Evolutionary conservation across 495 filamentous ascomycete species (phyloP).

Genomic region (Friedmanniomyces simplex): DNA sequence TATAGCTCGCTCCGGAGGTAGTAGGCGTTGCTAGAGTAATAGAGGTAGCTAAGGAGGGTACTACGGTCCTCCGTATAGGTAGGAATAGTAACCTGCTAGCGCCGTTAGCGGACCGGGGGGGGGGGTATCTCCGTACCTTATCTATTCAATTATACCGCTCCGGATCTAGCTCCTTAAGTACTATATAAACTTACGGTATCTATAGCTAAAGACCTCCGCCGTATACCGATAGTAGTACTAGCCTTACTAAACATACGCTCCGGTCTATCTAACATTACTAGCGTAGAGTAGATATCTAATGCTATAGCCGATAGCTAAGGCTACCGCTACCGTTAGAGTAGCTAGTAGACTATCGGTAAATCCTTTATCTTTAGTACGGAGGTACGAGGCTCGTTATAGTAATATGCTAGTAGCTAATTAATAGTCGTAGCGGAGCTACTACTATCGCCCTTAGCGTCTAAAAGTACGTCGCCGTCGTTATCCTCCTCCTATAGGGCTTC

Average conservation of each 20-base stretch:
- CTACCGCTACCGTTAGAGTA: not conserved
- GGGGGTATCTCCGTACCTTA: not conserved
- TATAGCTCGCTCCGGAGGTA: not conserved
- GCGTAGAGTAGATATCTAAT: slow-evolving; percentile 7
- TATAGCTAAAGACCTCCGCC: not conserved
- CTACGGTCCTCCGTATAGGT: not conserved
- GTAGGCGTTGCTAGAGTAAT: not conserved
- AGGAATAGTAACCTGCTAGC: not conserved
- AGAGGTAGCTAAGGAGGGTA: not conserved
- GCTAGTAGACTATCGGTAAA: not conserved
- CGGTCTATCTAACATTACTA: not conserved
- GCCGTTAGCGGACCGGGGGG: not conserved
- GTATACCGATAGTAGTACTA: not conserved
- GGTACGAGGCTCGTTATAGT: not conserved
- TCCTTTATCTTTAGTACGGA: not conserved
- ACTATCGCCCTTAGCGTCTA: not conserved
- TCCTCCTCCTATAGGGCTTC: not conserved
- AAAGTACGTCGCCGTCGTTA: not conserved
- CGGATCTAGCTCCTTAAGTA: not conserved
- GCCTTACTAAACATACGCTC: slow-evolving; percentile 9
- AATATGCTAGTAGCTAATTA: not conserved
- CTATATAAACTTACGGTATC: not conserved
- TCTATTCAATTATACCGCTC: not conserved
- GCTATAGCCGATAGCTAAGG: not conserved
- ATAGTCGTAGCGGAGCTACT: no score